Percentiles rank a stretch among this genome's conserved stretches.
These are phyloP conservation scores for Knufia fluminis DNA, from an alignment of 2,329 filamentous ascomycete genomes.

Conservation along the genomic window DNA sequence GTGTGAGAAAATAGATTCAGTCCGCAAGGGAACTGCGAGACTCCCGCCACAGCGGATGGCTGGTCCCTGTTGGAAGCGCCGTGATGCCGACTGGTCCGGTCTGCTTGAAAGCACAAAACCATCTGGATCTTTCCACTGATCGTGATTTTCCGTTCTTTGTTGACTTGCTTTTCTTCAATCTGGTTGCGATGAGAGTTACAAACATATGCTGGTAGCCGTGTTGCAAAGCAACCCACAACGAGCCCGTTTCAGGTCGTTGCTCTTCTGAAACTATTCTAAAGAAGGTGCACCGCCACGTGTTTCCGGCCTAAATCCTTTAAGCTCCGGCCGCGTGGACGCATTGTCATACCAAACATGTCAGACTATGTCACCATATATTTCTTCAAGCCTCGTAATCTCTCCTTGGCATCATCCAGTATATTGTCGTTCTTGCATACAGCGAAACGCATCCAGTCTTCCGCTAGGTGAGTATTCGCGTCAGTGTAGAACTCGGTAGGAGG, in stretches of 20 bases:
- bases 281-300: neutral
- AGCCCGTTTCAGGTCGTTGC: conserved; percentile 1
- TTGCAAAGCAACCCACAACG: neutral
- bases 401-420: conserved; percentile 69
- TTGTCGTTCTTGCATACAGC: conserved; percentile 94
- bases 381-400: conserved; percentile 61
- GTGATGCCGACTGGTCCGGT: too few species aligned
- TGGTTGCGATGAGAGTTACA: too few species aligned
- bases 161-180: too few species aligned
- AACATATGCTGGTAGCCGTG: neutral
- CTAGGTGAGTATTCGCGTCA: conserved; percentile 68
- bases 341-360: too few species aligned
- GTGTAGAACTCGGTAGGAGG: conserved; percentile 98
- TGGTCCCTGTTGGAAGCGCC: too few species aligned
- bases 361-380: conserved; percentile 48
- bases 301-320: neutral
- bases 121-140: too few species aligned
- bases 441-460: conserved; percentile 87
- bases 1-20: too few species aligned
- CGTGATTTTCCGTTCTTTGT: too few species aligned
- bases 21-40: too few species aligned
- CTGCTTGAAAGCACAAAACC: too few species aligned
- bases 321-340: too few species aligned
- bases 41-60: too few species aligned
- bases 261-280: neutral